These are phyloP conservation scores for Russula compacta DNA, from an alignment of 768 basidiomycete species.

Conservation along the genomic window DNA sequence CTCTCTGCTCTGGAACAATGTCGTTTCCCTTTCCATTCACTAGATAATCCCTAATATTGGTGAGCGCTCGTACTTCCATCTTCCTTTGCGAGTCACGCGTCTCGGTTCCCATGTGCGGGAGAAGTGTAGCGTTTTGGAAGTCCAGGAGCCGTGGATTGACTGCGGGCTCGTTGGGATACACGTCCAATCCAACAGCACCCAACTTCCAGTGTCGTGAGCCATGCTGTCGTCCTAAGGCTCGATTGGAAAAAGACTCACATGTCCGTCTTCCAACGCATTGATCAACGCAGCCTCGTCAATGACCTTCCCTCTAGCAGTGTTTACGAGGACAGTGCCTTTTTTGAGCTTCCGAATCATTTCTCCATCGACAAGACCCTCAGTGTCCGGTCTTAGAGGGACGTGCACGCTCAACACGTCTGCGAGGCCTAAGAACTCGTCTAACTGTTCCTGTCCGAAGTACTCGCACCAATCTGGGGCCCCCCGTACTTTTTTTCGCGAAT, in stretches of 20 bases:
- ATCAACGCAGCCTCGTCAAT: constrained; percentile 86
- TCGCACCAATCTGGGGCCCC: constrained; percentile 64
- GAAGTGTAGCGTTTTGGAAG: constrained; percentile 75
- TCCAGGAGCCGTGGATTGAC: constrained; percentile 71
- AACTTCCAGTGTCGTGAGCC: constrained; percentile 37
- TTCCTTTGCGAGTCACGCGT: constrained; percentile 68
- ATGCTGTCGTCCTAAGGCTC: neutral
- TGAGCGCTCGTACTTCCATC: constrained; percentile 82
- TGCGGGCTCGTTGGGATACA: constrained; percentile 76
- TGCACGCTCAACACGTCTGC: constrained; percentile 83
- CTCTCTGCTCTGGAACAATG: constrained; percentile 47
- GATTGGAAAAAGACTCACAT: constrained; percentile 43
- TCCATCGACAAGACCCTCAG: constrained; percentile 64
- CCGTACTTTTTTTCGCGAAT: constrained; percentile 49
- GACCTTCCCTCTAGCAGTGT: constrained; percentile 87
- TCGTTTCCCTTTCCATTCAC: constrained; percentile 55
- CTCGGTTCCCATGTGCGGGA: constrained; percentile 91
- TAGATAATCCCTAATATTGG: constrained; percentile 66
- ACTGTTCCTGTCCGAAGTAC: constrained; percentile 55
- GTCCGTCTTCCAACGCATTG: constrained; percentile 74
- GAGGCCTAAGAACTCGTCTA: constrained; percentile 53
- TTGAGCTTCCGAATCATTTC: constrained; percentile 71
- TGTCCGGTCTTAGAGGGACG: constrained; percentile 69
- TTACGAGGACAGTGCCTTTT: constrained; percentile 68
- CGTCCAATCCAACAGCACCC: constrained; percentile 74